Percentiles rank a stretch among this genome's conserved stretches.
Conservation (phyloP, 352 stramenopile species). For the Globisporangium iwayamae region DNA sequence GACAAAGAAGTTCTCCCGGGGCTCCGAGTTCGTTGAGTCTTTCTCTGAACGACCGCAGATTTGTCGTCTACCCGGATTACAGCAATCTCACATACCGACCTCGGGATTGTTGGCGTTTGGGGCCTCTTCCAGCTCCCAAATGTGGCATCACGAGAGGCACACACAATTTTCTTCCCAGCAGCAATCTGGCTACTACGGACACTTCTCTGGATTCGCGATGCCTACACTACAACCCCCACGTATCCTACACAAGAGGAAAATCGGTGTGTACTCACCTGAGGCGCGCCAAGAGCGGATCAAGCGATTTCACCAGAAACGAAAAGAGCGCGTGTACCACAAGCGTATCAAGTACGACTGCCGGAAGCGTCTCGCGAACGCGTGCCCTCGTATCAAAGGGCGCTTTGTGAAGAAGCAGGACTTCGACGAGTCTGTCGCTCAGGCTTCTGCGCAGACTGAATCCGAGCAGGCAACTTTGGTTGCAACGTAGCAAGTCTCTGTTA, state of each 20-base stretch:
- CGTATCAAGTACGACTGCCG: constrained; percentile 73
- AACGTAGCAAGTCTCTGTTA: neutral
- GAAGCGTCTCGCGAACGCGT: constrained; percentile 64
- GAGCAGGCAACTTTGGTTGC: neutral
- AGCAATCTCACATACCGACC: neutral
- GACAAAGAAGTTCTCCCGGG: constrained; percentile 5
- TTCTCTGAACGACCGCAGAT: neutral
- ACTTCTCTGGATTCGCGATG: neutral
- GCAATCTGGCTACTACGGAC: neutral
- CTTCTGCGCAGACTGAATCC: neutral
- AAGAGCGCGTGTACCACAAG: constrained; percentile 66
- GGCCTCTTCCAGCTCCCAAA: neutral
- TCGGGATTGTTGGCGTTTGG: neutral
- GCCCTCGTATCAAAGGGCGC: constrained; percentile 64
- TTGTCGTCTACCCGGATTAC: constrained; percentile 4
- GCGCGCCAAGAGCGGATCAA: constrained; percentile 47
- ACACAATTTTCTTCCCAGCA: neutral
- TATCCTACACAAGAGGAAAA: constrained; percentile 26
- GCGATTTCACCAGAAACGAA: constrained; percentile 73
- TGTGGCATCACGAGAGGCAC: neutral
- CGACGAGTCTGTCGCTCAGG: neutral
- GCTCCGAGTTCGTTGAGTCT: neutral
- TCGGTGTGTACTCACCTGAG: constrained; percentile 60
- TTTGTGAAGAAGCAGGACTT: constrained; percentile 44
- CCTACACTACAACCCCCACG: neutral